Base-by-base conservation (phyloP, 2,329 filamentous ascomycete genomes). In the Ascochyta koolunga region DNA sequence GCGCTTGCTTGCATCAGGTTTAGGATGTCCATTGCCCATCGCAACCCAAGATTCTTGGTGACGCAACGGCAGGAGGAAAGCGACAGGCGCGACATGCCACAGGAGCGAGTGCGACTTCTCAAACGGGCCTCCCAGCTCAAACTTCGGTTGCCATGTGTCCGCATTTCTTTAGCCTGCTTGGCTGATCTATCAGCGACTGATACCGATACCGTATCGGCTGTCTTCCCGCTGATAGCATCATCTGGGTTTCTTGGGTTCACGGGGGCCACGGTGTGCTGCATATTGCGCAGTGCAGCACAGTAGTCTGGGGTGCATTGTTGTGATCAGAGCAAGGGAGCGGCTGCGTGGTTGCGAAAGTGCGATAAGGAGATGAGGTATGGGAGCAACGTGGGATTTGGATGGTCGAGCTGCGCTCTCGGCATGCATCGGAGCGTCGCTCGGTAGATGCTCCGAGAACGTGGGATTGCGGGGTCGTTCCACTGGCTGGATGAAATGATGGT, bases 191-290 rank as follows among this genome's bases (percentile, higher is more conserved):
- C 50, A 49, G 27, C 33, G 39, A 29, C 11, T 11, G 10, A 11
- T 44, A 29, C 11, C 27, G 10, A 11, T 29, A 31, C 45, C 29
- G 22, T 13, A 15, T 31, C 51, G 36, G 45, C 31, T 42, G 38
- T 41, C 35, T 32, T 45, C 38, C 46, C 42, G 46, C 41, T 46
- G 52, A 56, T 47, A 47, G 25, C 46, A 19, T 13, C 46, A 19
- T 13, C 16, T 42, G 47, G 47, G 9, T 50, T 46, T 46, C 10
- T 37, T 47, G 53, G 47, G 32, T 43, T 56, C 15, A 29, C 37
- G 25, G 47, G 47, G 53, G 24, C 47, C 53, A 56, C 53, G 53
- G 53, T 50, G 19, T 45, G 53, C 33, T 54, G 36, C 45, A 35
- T 31, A 35, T 35, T 27, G 36, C 44, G 16, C 21, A 44, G 35